Conservation (phyloP, 768 basidiomycete genomes). For the Russula olivacea region DNA sequence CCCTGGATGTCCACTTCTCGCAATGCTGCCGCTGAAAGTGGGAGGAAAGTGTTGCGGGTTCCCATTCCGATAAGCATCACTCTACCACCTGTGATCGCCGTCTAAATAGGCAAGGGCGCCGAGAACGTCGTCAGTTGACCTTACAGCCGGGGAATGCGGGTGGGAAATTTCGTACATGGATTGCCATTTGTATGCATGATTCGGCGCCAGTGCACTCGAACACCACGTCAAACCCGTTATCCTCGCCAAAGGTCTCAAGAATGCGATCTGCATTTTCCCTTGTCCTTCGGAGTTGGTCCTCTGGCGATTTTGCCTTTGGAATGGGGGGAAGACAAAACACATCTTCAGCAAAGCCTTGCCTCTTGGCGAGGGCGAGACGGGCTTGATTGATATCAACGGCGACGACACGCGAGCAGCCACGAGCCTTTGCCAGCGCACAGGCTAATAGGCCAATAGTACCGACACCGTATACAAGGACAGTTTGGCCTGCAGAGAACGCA, state of each 20-base stretch:
- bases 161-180: slow-evolving; percentile 60
- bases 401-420: slow-evolving; percentile 66
- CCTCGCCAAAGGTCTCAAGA: slow-evolving; percentile 49
- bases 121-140: slow-evolving; percentile 18
- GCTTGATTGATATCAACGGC: slow-evolving; percentile 82
- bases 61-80: slow-evolving; percentile 98
- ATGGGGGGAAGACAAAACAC: slow-evolving; percentile 57
- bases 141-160: slow-evolving; percentile 12
- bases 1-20: slow-evolving; percentile 92
- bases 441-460: slow-evolving; percentile 93
- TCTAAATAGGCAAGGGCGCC: slow-evolving; percentile 38
- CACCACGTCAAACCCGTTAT: slow-evolving; percentile 85
- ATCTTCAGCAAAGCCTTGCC: slow-evolving; percentile 69
- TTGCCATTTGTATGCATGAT: slow-evolving; percentile 83
- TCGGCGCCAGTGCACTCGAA: slow-evolving; percentile 97
- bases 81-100: slow-evolving; percentile 78
- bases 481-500: slow-evolving; percentile 45
- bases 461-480: slow-evolving; percentile 84
- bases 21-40: slow-evolving; percentile 74
- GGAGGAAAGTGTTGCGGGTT: slow-evolving; percentile 70
- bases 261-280: slow-evolving; percentile 49
- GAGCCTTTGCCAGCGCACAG: slow-evolving; percentile 66
- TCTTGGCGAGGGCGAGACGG: slow-evolving; percentile 72
- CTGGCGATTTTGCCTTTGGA: slow-evolving; percentile 43
- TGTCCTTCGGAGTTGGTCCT: slow-evolving; percentile 55